Conservation (phyloP, 768 basidiomycete genomes). For the Saitozyma sp. region DNA sequence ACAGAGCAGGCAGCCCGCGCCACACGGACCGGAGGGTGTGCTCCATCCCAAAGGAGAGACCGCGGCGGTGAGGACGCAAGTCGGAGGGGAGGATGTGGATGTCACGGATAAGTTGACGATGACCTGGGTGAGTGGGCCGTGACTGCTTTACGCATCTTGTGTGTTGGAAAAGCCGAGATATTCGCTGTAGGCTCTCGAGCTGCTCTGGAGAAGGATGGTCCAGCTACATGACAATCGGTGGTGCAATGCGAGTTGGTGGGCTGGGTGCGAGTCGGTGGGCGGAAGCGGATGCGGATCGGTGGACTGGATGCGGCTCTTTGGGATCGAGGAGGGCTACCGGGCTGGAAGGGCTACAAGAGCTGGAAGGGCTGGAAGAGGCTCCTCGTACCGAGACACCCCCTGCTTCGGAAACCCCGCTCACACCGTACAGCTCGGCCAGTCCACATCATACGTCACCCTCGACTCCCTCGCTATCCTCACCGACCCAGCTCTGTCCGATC, state of each 20-base stretch:
- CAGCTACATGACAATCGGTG: no score
- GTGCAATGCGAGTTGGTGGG: no score
- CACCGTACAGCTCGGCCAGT: conserved; percentile 49
- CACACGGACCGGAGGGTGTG: not conserved
- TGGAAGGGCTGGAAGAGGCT: no score
- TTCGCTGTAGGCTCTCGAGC: no score
- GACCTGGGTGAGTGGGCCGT: conserved; percentile 26
- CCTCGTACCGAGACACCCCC: not conserved
- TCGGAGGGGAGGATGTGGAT: conserved; percentile 21
- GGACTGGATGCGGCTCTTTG: no score
- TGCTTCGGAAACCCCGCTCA: not conserved
- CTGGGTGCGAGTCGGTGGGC: no score
- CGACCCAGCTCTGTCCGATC: conserved; percentile 51
- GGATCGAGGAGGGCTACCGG: no score
- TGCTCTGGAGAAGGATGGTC: no score
- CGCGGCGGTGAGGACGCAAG: not conserved
- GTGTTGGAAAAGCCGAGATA: no score
- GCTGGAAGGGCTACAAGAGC: no score
- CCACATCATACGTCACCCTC: conserved; percentile 50
- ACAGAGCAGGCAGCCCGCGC: not conserved
- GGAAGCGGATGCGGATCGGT: no score
- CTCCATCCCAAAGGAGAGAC: conserved; percentile 1
- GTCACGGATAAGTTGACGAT: conserved; percentile 36
- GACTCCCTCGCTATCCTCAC: conserved; percentile 49
- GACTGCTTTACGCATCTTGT: not conserved